Evolutionary conservation across 352 stramenopile species (phyloP).

Genomic region (Phytophthora vignae): DNA sequence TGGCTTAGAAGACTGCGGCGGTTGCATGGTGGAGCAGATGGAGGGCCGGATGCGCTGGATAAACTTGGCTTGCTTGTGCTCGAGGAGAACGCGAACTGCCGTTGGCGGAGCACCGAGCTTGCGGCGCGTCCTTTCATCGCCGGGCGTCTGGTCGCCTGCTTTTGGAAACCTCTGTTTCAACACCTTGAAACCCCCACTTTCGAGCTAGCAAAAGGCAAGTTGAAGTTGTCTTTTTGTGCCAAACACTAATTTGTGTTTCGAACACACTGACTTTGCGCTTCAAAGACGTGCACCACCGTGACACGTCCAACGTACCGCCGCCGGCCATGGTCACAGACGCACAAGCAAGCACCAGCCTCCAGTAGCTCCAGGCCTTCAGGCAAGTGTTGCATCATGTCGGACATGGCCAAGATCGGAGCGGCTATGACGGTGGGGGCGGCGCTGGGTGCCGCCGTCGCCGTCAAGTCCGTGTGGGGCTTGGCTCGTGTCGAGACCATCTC

Average conservation of each 20-base stretch:
- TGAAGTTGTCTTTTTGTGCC: background rate
- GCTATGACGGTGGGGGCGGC: constrained; percentile 55
- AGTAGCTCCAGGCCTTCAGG: background rate
- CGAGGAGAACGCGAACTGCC: too few relatives aligned
- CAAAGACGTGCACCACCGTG: background rate
- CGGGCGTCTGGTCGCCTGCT: too few relatives aligned
- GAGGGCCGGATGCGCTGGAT: too few relatives aligned
- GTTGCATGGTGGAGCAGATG: too few relatives aligned
- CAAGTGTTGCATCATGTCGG: constrained; percentile 35
- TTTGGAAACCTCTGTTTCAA: too few relatives aligned
- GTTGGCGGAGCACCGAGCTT: too few relatives aligned
- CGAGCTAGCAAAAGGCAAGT: too few relatives aligned
- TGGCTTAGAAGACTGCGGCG: too few relatives aligned
- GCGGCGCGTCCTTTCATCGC: too few relatives aligned
- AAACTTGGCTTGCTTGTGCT: too few relatives aligned
- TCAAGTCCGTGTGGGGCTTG: constrained; percentile 38
- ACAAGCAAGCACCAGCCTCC: background rate
- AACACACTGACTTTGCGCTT: background rate
- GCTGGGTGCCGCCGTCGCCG: constrained; percentile 41
- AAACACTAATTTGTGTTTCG: background rate
- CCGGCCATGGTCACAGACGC: background rate
- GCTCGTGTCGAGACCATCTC: constrained; percentile 24
- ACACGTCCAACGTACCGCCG: background rate
- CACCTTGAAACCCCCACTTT: too few relatives aligned
- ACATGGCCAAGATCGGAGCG: constrained; percentile 55